Evolutionary conservation across 2,329 filamentous ascomycete genomes (phyloP).

Genomic region (Beauveria varroae): DNA sequence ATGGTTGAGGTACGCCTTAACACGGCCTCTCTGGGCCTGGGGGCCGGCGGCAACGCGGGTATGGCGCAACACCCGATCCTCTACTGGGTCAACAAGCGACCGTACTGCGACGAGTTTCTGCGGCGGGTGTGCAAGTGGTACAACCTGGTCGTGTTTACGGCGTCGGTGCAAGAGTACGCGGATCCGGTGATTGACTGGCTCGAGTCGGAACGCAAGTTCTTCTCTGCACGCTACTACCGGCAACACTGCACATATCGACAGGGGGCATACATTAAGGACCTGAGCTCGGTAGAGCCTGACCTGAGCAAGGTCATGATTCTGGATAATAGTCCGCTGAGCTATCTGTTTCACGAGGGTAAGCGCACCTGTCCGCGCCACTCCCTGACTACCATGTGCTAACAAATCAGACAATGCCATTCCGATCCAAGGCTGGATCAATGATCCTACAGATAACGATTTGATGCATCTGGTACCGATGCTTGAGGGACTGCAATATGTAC

Average conservation of each 20-base stretch:
- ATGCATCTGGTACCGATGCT: slow-evolving; percentile 87
- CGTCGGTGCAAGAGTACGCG: slow-evolving; percentile 95
- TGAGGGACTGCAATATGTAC: slow-evolving; percentile 92
- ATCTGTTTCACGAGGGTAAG: slow-evolving; percentile 95
- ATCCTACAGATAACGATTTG: slow-evolving; percentile 93
- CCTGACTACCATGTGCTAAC: background rate
- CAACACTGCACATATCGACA: slow-evolving; percentile 96
- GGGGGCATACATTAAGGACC: slow-evolving; percentile 95
- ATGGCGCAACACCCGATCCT: slow-evolving; percentile 85
- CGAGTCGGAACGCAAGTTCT: slow-evolving; percentile 93
- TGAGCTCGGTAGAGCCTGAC: slow-evolving; percentile 92
- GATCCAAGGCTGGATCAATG: slow-evolving; percentile 98
- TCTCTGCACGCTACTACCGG: slow-evolving; percentile 85
- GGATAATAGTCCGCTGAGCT: slow-evolving; percentile 96
- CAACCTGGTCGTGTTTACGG: slow-evolving; percentile 93
- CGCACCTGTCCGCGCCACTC: background rate
- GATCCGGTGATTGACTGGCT: slow-evolving; percentile 99
- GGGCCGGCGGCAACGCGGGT: slow-evolving; percentile 40
- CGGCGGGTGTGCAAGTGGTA: slow-evolving; percentile 95
- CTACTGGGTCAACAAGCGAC: slow-evolving; percentile 98
- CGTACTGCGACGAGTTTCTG: slow-evolving; percentile 93
- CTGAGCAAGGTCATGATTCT: slow-evolving; percentile 97
- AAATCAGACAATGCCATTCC: slow-evolving; percentile 89
- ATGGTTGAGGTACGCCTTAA: slow-evolving; percentile 97
- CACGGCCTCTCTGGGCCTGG: slow-evolving; percentile 59